Base-by-base conservation (phyloP, 768 basidiomycete species). In the Wakefieldia striispora region DNA sequence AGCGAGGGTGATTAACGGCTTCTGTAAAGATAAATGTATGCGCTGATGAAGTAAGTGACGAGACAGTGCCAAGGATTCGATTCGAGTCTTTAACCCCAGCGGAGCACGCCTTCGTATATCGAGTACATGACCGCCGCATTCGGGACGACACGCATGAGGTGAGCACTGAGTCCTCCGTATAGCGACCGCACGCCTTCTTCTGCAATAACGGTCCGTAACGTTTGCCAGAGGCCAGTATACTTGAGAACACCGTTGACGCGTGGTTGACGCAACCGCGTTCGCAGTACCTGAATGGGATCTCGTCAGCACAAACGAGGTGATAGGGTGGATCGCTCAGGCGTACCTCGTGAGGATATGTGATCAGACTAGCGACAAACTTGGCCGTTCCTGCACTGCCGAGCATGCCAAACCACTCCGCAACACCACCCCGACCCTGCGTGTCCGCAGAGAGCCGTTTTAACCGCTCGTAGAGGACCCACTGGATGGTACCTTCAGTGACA, bases 321-420 rank as follows among this genome's bases (percentile, higher is more conserved):
- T 19, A 41, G 44, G 34, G 47, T 21, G 21, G 12, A n/a, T 3
- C n/a, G 23, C 39, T 13, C 11, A 27, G 20, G 45, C 82, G 48
- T 46, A 93, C 95, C 79, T 99, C 95, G 59, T 99, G 97, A 38
- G 97, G 97, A 73, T 99, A 99, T 1, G 97, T 98, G 59, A 98
- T 91, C 33, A 97, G 70, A 58, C 86, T 93, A 0, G 97, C 97
- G 13, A 97, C 83, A 59, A 88, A 86, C 70, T 99, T 99, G 6
- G 97, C 93, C 13, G 86, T 82, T 6, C 95, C 97, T 0, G 94
- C 92, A 43, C 93, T 94, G 1, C 83, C 89, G 3, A 97, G 72
- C 82, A 94, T 89, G 3, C 88, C 86, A 1, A 76, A 52, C 87
- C 91, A 95, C 59, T 89, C 86, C 12, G 64, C 68, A 3, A 74